Conservation (phyloP, 805 yeast species). For the Cyberlindnera galapagoensis region DNA sequence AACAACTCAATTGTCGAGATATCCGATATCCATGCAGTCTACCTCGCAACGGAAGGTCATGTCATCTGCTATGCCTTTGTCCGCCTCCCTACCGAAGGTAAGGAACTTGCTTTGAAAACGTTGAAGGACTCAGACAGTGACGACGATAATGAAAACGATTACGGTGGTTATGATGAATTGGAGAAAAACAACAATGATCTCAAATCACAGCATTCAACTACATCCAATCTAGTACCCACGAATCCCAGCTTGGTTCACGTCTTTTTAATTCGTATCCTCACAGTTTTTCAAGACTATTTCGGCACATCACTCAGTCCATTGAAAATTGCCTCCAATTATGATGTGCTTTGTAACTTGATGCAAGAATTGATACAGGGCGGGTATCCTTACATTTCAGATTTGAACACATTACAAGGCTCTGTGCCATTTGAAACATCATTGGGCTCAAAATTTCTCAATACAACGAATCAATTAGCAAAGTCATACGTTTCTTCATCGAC, state of each 20-base stretch:
- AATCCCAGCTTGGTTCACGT: slow-evolving; percentile 53
- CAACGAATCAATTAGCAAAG: slow-evolving; percentile 29
- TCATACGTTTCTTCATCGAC: slow-evolving; percentile 13
- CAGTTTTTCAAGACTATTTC: slow-evolving; percentile 52
- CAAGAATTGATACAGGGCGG: slow-evolving; percentile 79
- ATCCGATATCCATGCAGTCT: slow-evolving; percentile 16
- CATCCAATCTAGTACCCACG: slow-evolving; percentile 11
- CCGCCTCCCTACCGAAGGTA: slow-evolving; percentile 7
- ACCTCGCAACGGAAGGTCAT: slow-evolving; percentile 11
- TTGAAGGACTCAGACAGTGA: too few relatives aligned
- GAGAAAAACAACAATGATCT: slow-evolving; percentile 1
- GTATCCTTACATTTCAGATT: slow-evolving; percentile 64
- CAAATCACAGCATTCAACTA: background rate
- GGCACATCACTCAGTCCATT: slow-evolving; percentile 45
- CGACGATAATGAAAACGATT: slow-evolving; percentile 7
- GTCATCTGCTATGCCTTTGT: slow-evolving; percentile 15
- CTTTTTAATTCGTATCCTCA: slow-evolving; percentile 44
- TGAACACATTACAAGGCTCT: slow-evolving; percentile 59
- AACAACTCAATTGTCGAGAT: slow-evolving; percentile 15
- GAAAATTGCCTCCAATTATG: slow-evolving; percentile 63
- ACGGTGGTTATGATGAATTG: slow-evolving; percentile 7
- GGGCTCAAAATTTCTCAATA: slow-evolving; percentile 27
- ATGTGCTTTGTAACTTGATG: slow-evolving; percentile 61
- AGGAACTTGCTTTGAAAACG: slow-evolving; percentile 13
- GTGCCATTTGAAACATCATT: slow-evolving; percentile 46